phyloP scores from a whole-genome alignment of 1,139 yeast genomes.

The Zygosaccharomyces sapae region DNA sequence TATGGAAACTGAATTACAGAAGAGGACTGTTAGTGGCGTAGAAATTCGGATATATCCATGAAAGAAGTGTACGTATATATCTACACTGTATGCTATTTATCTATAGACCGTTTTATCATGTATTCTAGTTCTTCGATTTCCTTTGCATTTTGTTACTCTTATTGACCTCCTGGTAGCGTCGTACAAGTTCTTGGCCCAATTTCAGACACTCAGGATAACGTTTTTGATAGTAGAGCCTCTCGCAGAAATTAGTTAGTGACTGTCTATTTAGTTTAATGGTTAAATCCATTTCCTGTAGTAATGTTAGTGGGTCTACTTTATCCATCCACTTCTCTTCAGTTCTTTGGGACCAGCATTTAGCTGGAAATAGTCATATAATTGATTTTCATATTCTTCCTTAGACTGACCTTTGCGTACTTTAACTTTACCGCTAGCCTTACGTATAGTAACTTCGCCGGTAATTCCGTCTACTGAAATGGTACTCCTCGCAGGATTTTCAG shows the following conservation, averaged over 20 bases:
- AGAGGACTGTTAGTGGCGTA: conserved; percentile 55
- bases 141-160: conserved; percentile 41
- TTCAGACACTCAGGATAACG: conserved; percentile 46
- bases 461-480: conserved; percentile 19
- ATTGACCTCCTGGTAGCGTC: conserved; percentile 34
- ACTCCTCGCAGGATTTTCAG: conserved; percentile 16
- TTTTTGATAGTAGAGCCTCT: conserved; percentile 48
- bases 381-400: conserved; percentile 48
- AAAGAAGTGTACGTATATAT: no score
- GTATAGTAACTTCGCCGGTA: conserved; percentile 37
- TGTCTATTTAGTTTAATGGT: conserved; percentile 30
- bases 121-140: conserved; percentile 46
- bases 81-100: conserved; percentile 11
- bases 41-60: conserved; percentile 48
- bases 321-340: conserved; percentile 48
- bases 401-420: conserved; percentile 53
- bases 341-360: conserved; percentile 47
- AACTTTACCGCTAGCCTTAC: conserved; percentile 39
- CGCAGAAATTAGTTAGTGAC: conserved; percentile 27
- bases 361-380: conserved; percentile 41
- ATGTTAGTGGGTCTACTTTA: conserved; percentile 16
- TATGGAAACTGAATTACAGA: conserved; percentile 42
- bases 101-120: conserved; percentile 41
- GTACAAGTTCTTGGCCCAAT: conserved; percentile 35
- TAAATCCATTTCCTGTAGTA: conserved; percentile 14